Evolutionary conservation across 2,329 filamentous ascomycete species (phyloP), one percentile per base, ranked within the genome.

Genomic region (Colletotrichum limetticola): DNA sequence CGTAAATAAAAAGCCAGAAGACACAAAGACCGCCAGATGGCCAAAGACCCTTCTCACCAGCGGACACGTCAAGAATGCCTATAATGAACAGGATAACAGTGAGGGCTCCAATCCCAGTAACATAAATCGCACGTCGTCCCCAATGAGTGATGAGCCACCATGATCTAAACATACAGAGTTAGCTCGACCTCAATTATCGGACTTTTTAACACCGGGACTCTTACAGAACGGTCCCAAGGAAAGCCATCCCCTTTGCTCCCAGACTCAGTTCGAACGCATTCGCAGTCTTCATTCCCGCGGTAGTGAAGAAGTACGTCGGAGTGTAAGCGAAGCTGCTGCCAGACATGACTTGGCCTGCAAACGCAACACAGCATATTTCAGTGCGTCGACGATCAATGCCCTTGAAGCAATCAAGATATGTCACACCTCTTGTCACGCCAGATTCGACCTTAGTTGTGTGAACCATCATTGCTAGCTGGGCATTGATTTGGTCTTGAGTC

Each of bases 321-420:
- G 78, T 83, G 74, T 86, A 85, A 76, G 82, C 82, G 19, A 85
- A 78, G 19, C 82, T 80, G 55, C 81, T 80, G 11, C 85, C 82
- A 49, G 82, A 79, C 5, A 82, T 82, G 74, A 84, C 83, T 74
- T 87, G 86, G 1, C 80, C 82, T 24, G 83, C 74, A 75, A 85
- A 83, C 6, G 80, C 80, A 59, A 84, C 76, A 68, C 83, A 81
- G 24, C 82, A 82, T 28, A 86, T 85, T 69, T 86, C 84, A 0
- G 85, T 86, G 28, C 86, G 80, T 0, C 85, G 81, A 5, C 85
- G 77, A 69, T 89, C 84, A 6, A 79, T 76, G 14, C 83, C 83
- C 37, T 82, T 82, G 78, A 89, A 88, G 75, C 86, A 87, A 77
- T 88, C 85, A 30, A 77, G 61, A 75, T 89, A 89, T 0, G 78